Conservation (phyloP, 2,329 filamentous ascomycete genomes). For the Teratosphaeria pseudoeucalypti region DNA sequence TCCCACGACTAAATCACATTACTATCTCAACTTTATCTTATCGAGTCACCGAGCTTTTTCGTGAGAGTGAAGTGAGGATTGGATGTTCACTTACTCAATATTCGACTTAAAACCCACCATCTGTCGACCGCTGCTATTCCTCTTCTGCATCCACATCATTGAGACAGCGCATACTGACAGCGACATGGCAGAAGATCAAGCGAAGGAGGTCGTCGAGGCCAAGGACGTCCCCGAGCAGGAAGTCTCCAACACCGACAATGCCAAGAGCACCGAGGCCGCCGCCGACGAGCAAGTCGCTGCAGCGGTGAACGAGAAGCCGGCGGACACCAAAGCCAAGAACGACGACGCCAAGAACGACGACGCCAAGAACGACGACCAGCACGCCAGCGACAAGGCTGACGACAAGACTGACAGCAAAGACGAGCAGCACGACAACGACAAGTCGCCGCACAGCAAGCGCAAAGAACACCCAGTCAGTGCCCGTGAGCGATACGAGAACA, state of each 20-base stretch:
- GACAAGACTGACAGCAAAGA: not conserved
- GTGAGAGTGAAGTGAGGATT: constrained; percentile 52
- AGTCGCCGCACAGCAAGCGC: constrained; percentile 4
- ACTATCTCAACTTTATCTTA: not conserved
- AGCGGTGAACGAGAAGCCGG: constrained; percentile 6
- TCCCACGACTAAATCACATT: not conserved
- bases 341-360: not conserved
- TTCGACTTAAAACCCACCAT: not conserved
- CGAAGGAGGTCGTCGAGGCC: constrained; percentile 4
- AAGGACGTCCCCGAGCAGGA: constrained; percentile 6
- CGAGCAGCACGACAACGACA: not conserved
- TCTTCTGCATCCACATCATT: not conserved
- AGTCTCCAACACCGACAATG: constrained; percentile 1
- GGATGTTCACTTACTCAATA: not conserved
- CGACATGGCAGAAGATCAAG: constrained; percentile 5
- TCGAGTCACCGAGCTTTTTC: constrained; percentile 28
- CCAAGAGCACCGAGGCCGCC: constrained; percentile 1
- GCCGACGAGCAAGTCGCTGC: constrained; percentile 7
- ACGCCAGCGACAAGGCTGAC: not conserved
- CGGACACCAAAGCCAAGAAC: constrained; percentile 9
- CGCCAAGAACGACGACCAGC: not conserved
- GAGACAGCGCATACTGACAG: not conserved
- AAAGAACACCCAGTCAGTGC: constrained; percentile 4
- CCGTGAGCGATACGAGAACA: constrained; percentile 4
- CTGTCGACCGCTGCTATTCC: not conserved